These are phyloP conservation scores for Lenzites betulinus DNA, from an alignment of 768 basidiomycete species.

Conservation along the genomic window DNA sequence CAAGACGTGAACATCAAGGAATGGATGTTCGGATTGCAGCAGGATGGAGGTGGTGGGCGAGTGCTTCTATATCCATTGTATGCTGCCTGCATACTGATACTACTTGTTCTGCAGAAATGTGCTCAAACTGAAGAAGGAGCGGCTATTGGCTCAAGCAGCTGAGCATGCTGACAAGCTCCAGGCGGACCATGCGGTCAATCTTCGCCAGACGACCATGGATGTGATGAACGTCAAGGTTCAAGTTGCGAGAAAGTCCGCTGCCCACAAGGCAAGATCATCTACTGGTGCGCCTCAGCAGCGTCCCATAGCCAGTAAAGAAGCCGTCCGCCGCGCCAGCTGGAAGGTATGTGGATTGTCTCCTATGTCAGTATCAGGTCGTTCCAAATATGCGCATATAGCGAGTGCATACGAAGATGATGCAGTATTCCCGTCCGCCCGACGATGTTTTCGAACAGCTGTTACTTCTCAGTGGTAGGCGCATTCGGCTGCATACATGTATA, in stretches of 20 bases:
- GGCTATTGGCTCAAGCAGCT: slow-evolving; percentile 1
- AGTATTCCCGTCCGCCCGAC: slow-evolving; percentile 11
- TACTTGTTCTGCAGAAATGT: slow-evolving; percentile 37
- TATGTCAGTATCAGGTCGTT: neutral
- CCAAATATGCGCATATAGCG: neutral
- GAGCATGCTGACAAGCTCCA: neutral
- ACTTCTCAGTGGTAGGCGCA: slow-evolving; percentile 7
- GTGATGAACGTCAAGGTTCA: slow-evolving; percentile 13
- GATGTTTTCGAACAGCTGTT: slow-evolving; percentile 6
- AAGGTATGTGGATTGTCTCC: neutral
- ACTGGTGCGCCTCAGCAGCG: neutral
- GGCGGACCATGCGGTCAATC: neutral
- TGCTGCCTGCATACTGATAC: neutral
- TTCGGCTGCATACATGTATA: neutral
- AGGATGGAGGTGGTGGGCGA: slow-evolving; percentile 64
- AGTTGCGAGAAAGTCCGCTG: slow-evolving; percentile 11
- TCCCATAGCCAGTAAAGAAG: slow-evolving; percentile 4
- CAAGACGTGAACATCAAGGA: slow-evolving; percentile 38
- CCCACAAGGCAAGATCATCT: neutral
- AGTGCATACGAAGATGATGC: slow-evolving; percentile 10
- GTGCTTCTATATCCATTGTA: slow-evolving; percentile 27
- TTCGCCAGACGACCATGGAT: slow-evolving; percentile 7
- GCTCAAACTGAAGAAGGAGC: slow-evolving; percentile 47
- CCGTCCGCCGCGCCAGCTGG: slow-evolving; percentile 12
- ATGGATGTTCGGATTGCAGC: slow-evolving; percentile 60